These are phyloP conservation scores for Fusarium xylarioides DNA, from an alignment of 2,329 filamentous ascomycete species.

Conservation along the genomic window DNA sequence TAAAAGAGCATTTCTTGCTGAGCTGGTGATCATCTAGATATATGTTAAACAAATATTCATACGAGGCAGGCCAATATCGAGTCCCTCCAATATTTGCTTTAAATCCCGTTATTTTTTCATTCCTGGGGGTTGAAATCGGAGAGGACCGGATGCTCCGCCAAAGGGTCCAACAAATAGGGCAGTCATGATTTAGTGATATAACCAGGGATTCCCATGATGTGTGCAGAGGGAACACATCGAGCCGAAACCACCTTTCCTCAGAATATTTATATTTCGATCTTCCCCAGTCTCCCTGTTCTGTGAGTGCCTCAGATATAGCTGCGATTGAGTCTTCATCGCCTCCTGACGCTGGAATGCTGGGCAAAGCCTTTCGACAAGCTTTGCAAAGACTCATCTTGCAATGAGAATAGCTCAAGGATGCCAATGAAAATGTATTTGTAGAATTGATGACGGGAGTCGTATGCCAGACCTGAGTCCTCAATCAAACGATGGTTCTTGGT, in stretches of 20 bases:
- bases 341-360: fast-evolving
- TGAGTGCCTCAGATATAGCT: fast-evolving
- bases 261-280: too few relatives aligned
- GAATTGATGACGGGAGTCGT: fast-evolving
- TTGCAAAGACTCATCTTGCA: not conserved
- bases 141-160: not conserved
- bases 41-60: too few relatives aligned
- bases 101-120: fast-evolving
- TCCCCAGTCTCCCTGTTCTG: fast-evolving
- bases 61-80: too few relatives aligned
- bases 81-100: too few relatives aligned
- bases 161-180: not conserved
- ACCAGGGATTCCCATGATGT: fast-evolving
- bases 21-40: too few relatives aligned
- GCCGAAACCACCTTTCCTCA: too few relatives aligned
- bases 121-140: fast-evolving
- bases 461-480: fast-evolving
- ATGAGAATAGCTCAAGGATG: not conserved
- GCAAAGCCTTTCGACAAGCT: not conserved
- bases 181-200: fast-evolving
- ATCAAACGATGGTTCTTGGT: too few relatives aligned
- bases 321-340: fast-evolving
- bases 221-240: fast-evolving
- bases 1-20: too few relatives aligned
- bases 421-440: too few relatives aligned